Evolutionary conservation across 257 asterid species (phyloP).

Genomic region (Ophiorrhiza pumila): DNA sequence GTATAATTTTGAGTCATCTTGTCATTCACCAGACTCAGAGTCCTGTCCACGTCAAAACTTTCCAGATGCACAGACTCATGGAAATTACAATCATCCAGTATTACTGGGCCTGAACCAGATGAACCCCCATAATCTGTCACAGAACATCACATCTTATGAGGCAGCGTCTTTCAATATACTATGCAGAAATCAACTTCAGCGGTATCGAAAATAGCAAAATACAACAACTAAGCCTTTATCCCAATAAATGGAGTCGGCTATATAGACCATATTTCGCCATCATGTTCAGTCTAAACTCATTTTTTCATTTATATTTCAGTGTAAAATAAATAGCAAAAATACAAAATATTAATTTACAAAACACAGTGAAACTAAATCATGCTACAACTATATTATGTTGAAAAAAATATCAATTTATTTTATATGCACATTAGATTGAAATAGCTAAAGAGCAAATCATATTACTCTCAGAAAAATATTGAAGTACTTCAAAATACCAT

Average conservation of each 20-base stretch:
- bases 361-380: not conserved
- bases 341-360: too few relatives aligned
- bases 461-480: conserved; percentile 4
- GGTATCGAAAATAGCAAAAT: not conserved
- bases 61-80: conserved; percentile 98
- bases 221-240: too few relatives aligned
- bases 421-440: not conserved
- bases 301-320: too few relatives aligned
- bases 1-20: conserved; percentile 15
- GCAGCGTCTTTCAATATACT: not conserved
- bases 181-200: not conserved
- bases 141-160: conserved; percentile 9
- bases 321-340: too few relatives aligned
- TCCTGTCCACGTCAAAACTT: conserved; percentile 89
- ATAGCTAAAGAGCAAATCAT: not conserved
- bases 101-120: conserved; percentile 80
- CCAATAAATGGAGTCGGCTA: too few relatives aligned
- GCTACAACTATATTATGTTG: not conserved
- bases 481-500: conserved; percentile 46
- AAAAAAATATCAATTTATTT: not conserved
- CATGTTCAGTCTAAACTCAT: too few relatives aligned
- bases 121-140: conserved; percentile 81
- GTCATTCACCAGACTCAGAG: conserved; percentile 73
- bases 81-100: conserved; percentile 98
- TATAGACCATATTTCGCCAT: too few relatives aligned